Evolutionary conservation across 108 stramenopile species (phyloP), one percentile per base, ranked within the genome.

Genomic region (Aurantiochytrium sp.): DNA sequence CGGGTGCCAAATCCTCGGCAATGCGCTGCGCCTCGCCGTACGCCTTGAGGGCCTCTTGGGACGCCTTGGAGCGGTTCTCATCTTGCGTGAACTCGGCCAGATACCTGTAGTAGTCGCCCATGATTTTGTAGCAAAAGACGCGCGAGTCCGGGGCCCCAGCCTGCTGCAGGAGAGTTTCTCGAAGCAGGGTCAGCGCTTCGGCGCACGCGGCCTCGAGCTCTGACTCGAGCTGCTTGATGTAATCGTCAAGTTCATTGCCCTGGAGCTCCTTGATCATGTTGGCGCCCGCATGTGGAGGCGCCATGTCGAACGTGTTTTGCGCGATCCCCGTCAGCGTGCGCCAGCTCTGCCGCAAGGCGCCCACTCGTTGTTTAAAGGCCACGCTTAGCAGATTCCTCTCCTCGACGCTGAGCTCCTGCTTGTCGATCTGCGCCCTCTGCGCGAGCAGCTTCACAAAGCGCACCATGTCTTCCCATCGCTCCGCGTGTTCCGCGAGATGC

Each of bases 81-180:
- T 93, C 94, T 55, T 90, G 90, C 89, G 97, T 95, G 94, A 97
- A 97, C 91, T 97, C 96, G 59, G 96, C 96, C 55, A 97, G 92
- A 91, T 97, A 99, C 90, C 99, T 96, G 93, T 99, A 73, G 94
- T 99, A 99, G 92, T 99, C 99, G 30, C 98, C 99, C 96, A 98
- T 97, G 96, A 97, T 95, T 93, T 96, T 98, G 96, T 98, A 97
- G 97, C 98, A 99, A 90, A 99, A 99, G 55, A 98, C 99, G 95
- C 98, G 98, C 89, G 97, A 97, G 91, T 99, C 99, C 89, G 98
- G 97, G 37, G 96, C 94, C 8, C 95, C 94, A 81, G 95, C 95
- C 95, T 99, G 97, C 89, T 97, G 99, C 93, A 99, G 97, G 85
- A 99, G 93, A 55, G 92, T 92, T 52, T 96, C 96, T 89, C 97